Evolutionary conservation across 2,329 filamentous ascomycete species (phyloP), one percentile per base, ranked within the genome.

Genomic region (Scedosporium apiospermum): DNA sequence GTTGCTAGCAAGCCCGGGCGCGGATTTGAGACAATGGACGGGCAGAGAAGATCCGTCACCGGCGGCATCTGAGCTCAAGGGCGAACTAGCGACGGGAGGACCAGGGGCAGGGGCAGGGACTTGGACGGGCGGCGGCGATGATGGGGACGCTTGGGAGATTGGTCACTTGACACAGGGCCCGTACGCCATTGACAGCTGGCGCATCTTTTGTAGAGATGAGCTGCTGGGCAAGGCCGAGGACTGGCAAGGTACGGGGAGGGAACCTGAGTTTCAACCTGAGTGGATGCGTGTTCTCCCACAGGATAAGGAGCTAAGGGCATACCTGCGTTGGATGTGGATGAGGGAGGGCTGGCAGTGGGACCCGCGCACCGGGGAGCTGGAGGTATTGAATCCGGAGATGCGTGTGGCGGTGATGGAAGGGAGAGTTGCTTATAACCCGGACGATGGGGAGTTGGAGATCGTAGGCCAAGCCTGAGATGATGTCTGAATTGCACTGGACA

Each of bases 291-390:
- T 96, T 1, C 71, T 89, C 58, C 91, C 93, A 0, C 76, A 80
- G 53, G 93, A 97, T 73, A 97, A 96, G 75, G 93, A 97, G 73
- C 77, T 97, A n/a, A 82, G 90, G 53, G 91, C 91, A 0, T 96
- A 87, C 75, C 74, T 97, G 69, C 82, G 88, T 46, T 97, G 93
- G 92, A 90, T 92, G 85, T 96, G 93, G 92, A 83, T 95, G 76
- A 85, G 87, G 57, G 90, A 96, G 69, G 91, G 91, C 0, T 93
- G 87, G 82, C 79, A 86, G 49, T 96, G 91, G 91, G 83, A 96
- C 75, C 85, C 86, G 1, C 72, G 77, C 30, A 92, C 88, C 0
- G 92, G 91, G 1, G 80, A 87, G 59, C 82, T 79, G 65, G 76
- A 77, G 27, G 74, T 81, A 27, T 77, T 89, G 7, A 69, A 77